Percentiles rank a stretch among this genome's conserved stretches.
phyloP scores from a whole-genome alignment of 176 grass and related monocot genomes.

The Eleusine coracana region DNA sequence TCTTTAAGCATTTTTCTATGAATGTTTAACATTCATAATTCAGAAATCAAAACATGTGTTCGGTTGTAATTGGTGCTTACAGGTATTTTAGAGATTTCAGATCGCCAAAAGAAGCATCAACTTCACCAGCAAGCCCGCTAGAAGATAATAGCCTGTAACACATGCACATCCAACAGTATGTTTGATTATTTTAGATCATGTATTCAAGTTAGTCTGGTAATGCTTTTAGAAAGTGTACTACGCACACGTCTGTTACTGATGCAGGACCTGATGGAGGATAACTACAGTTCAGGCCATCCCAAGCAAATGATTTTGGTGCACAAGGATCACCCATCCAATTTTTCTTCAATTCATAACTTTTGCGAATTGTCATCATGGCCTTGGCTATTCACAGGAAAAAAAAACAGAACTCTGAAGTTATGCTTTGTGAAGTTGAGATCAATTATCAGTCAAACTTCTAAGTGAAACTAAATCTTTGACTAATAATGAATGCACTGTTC shows the following conservation, averaged over 20 bases:
- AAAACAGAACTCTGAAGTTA: not conserved
- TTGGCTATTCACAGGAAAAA: conserved; percentile 33
- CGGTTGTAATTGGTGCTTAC: conserved; percentile 27
- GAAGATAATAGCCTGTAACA: conserved; percentile 49
- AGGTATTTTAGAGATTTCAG: conserved; percentile 48
- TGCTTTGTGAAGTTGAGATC: not conserved
- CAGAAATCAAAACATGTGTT: not conserved
- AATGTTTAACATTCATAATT: not conserved
- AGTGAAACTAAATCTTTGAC: not conserved
- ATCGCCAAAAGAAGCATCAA: conserved; percentile 47
- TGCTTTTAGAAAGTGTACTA: not conserved
- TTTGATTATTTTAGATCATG: not conserved
- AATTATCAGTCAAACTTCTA: not conserved
- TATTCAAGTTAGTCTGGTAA: not conserved
- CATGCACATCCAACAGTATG: not conserved
- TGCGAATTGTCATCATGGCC: conserved; percentile 57
- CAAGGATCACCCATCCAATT: conserved; percentile 84
- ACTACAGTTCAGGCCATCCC: conserved; percentile 66
- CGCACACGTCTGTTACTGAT: conserved; percentile 61
- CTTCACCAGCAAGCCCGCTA: conserved; percentile 40
- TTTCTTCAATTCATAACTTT: conserved; percentile 48
- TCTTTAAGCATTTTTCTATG: not conserved
- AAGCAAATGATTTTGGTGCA: conserved; percentile 50
- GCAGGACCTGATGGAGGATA: conserved; percentile 28
- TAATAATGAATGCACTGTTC: not conserved